Evolutionary conservation across 768 basidiomycete species (phyloP).

Genomic region (Kwoniella europaea): DNA sequence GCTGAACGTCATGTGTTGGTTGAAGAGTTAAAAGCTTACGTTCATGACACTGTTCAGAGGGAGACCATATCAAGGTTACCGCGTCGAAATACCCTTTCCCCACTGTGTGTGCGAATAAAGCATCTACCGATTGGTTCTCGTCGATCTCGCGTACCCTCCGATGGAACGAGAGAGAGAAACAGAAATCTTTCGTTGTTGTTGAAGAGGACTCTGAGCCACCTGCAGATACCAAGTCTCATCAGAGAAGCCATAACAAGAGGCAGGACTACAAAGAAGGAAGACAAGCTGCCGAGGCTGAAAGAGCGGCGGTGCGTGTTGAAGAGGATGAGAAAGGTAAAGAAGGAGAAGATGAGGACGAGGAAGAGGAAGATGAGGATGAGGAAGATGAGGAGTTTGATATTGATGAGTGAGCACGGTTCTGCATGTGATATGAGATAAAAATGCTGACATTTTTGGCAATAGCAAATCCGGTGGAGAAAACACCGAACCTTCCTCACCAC

Average conservation of each 20-base stretch:
- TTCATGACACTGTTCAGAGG: constrained; percentile 67
- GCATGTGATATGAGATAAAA: too few species aligned
- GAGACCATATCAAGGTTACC: constrained; percentile 97
- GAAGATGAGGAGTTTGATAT: constrained; percentile 88
- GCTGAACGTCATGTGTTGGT: too few species aligned
- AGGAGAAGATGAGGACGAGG: constrained; percentile 53
- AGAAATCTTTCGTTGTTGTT: constrained; percentile 97
- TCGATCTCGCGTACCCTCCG: constrained; percentile 94
- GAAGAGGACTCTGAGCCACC: constrained; percentile 75
- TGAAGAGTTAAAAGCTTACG: constrained; percentile 22
- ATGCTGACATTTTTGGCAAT: neutral
- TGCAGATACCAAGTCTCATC: constrained; percentile 1
- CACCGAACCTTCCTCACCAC: constrained; percentile 28
- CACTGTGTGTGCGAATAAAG: constrained; percentile 95
- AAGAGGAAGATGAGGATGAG: constrained; percentile 64
- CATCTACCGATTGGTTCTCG: constrained; percentile 98
- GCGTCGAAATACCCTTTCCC: constrained; percentile 98
- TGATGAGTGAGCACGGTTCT: constrained; percentile 78
- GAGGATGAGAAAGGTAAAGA: constrained; percentile 9
- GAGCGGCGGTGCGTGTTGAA: constrained; percentile 13
- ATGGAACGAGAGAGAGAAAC: constrained; percentile 98
- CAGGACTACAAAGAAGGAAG: constrained; percentile 7
- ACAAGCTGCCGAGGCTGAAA: constrained; percentile 16
- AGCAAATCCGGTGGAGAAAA: constrained; percentile 67
- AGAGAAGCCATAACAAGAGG: neutral